Evolutionary conservation across 441 rosid species (phyloP).

Genomic region (Metrosideros polymorpha): DNA sequence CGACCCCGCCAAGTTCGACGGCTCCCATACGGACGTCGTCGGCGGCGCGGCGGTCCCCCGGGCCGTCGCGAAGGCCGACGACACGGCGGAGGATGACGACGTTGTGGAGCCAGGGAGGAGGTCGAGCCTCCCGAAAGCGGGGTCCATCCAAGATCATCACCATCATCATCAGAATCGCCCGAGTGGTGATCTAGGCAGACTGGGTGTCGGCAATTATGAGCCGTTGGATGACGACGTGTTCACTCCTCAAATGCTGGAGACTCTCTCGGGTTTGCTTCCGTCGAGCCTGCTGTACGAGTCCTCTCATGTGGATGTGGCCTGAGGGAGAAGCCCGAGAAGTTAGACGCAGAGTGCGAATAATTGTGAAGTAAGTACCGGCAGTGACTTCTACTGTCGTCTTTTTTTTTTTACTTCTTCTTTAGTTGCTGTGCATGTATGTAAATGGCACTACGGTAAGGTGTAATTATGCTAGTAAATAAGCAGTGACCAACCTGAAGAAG

Average conservation of each 20-base stretch:
- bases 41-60: not conserved
- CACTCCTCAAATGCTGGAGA: not conserved
- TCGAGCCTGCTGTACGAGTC: not conserved
- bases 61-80: not conserved
- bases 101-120: not conserved
- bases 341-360: not conserved
- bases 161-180: not conserved
- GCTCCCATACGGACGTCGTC: not conserved
- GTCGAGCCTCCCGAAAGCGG: not conserved
- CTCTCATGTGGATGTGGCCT: not conserved
- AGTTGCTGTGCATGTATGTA: not conserved
- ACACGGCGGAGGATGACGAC: not conserved
- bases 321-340: not conserved
- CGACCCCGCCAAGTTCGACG: conserved; percentile 12
- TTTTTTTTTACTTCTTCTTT: not conserved
- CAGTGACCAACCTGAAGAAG: not conserved
- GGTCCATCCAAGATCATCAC: not conserved
- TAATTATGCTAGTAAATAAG: not conserved
- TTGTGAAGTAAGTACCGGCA: not conserved
- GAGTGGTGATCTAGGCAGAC: not conserved
- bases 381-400: not conserved
- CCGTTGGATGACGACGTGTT: not conserved
- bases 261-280: not conserved
- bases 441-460: not conserved
- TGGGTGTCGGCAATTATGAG: not conserved